Conservation (phyloP, 768 basidiomycete species). For the Collybiopsis confluens region DNA sequence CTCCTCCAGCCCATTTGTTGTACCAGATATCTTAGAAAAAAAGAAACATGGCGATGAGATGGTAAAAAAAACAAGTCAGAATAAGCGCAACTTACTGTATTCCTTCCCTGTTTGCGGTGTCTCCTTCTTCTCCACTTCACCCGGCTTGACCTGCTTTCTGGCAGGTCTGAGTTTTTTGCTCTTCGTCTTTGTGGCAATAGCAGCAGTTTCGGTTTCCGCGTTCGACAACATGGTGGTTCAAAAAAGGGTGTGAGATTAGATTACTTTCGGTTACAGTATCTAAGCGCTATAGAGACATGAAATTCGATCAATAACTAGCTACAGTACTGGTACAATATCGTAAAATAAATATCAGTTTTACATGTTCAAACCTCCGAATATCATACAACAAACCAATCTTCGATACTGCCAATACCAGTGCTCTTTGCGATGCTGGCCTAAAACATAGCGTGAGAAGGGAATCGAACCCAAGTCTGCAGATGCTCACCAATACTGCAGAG, state of each 20-base stretch:
- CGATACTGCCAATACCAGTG: slow-evolving; percentile 3
- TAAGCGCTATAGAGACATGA: neutral
- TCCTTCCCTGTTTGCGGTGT: slow-evolving; percentile 91
- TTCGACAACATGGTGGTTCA: slow-evolving; percentile 1
- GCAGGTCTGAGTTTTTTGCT: slow-evolving; percentile 82
- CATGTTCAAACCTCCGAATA: neutral
- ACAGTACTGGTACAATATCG: neutral
- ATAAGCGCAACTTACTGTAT: slow-evolving; percentile 65
- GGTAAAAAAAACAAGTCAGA: neutral
- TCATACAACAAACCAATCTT: slow-evolving; percentile 6
- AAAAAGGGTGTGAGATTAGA: neutral
- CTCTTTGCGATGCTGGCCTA: slow-evolving; percentile 5
- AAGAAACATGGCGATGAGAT: slow-evolving; percentile 6
- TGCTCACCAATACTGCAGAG: slow-evolving; percentile 4
- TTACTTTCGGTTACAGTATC: too few species aligned
- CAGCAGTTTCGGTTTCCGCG: slow-evolving; percentile 5
- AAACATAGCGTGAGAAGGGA: neutral
- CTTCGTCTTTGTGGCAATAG: slow-evolving; percentile 19
- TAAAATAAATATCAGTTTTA: neutral
- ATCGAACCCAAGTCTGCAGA: neutral
- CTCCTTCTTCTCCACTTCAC: slow-evolving; percentile 87
- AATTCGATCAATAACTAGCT: neutral
- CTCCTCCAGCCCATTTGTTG: slow-evolving; percentile 99
- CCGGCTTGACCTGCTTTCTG: slow-evolving; percentile 88
- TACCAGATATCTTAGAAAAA: slow-evolving; percentile 98